These are phyloP conservation scores for Cytospora leucostoma DNA, from an alignment of 2,329 filamentous ascomycete genomes.

Conservation along the genomic window DNA sequence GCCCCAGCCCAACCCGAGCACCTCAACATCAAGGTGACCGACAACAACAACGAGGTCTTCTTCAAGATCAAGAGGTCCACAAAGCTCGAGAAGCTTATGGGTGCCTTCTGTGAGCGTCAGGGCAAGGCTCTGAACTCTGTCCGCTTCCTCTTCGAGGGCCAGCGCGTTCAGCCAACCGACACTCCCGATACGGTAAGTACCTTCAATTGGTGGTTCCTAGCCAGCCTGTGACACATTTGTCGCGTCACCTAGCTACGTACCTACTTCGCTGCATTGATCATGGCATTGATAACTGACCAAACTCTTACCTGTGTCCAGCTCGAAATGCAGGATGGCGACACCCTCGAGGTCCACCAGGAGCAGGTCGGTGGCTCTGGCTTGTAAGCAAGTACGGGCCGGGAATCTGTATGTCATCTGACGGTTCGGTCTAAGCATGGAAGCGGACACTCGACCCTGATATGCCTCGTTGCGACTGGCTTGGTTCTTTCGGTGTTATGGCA, in stretches of 20 bases:
- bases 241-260: background rate
- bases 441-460: conserved; percentile 8
- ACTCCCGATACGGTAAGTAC: conserved; percentile 83
- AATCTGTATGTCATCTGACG: background rate
- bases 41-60: conserved; percentile 99
- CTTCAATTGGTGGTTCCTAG: background rate
- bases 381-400: conserved; percentile 10
- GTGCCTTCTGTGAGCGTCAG: conserved; percentile 94
- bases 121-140: conserved; percentile 84
- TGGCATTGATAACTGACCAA: background rate
- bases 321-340: conserved; percentile 95
- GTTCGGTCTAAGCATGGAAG: conserved; percentile 14
- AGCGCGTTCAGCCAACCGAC: conserved; percentile 83
- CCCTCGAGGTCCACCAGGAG: conserved; percentile 95
- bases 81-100: conserved; percentile 96
- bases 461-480: conserved; percentile 13
- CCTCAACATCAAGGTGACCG: conserved; percentile 98
- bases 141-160: conserved; percentile 95
- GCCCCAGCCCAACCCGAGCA: conserved; percentile 67
- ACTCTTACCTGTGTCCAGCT: conserved; percentile 56
- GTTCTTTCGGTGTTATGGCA: conserved; percentile 16
- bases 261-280: background rate
- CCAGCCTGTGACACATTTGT: background rate
- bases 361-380: conserved; percentile 76
- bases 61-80: conserved; percentile 99